phyloP scores from a whole-genome alignment of 768 basidiomycete genomes.

The Tulasnella sp. region DNA sequence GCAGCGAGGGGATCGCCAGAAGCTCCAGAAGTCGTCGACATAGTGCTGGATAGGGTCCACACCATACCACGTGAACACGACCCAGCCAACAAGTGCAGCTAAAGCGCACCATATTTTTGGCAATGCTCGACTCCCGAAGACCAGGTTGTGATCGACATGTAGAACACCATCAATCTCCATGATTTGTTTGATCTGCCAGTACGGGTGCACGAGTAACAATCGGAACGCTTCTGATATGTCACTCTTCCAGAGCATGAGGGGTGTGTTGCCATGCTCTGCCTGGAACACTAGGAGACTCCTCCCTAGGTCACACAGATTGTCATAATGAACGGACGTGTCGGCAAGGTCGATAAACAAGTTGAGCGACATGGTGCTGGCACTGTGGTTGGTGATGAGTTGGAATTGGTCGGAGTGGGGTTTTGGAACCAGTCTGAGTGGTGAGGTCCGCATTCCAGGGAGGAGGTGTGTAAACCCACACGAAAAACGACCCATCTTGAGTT shows the following conservation, averaged over 20 bases:
- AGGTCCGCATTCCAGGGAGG: conserved; percentile 34
- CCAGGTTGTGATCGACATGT: conserved; percentile 25
- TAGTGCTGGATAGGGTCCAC: conserved; percentile 24
- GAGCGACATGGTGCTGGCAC: conserved; percentile 23
- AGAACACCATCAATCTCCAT: conserved; percentile 20
- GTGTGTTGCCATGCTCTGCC: neutral
- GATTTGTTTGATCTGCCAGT: conserved; percentile 34
- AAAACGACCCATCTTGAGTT: conserved; percentile 16
- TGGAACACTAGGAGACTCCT: conserved; percentile 2
- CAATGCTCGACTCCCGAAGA: conserved; percentile 25
- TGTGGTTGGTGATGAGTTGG: conserved; percentile 32
- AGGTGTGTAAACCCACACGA: conserved; percentile 27
- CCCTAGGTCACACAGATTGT: conserved; percentile 29
- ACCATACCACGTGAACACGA: conserved; percentile 18
- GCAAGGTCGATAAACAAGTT: conserved; percentile 29
- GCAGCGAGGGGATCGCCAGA: neutral
- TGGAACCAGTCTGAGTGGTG: conserved; percentile 31
- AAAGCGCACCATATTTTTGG: conserved; percentile 24
- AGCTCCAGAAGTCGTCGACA: conserved; percentile 24
- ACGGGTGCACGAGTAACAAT: conserved; percentile 27
- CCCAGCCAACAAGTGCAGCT: conserved; percentile 28
- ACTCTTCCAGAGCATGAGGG: conserved; percentile 24
- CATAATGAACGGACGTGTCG: conserved; percentile 23
- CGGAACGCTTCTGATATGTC: conserved; percentile 31
- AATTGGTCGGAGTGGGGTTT: conserved; percentile 27